Conservation (phyloP, 2,329 filamentous ascomycete genomes). For the Dactylellina drechsleri region DNA sequence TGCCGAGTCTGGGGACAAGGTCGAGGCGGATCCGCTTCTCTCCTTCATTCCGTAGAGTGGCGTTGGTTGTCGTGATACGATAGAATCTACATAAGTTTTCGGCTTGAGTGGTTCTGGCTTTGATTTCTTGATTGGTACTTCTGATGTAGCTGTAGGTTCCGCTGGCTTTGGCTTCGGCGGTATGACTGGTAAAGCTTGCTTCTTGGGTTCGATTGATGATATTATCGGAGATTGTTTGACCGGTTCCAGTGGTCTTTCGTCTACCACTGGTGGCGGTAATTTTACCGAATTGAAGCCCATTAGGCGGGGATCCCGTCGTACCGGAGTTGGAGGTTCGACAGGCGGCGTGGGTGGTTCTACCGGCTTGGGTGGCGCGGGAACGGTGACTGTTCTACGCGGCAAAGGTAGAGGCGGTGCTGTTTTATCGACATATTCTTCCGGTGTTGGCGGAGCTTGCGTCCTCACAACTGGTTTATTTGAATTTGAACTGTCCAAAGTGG, state of each 20-base stretch:
- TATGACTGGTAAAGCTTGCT: constrained; percentile 12
- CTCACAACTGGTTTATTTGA: constrained; percentile 20
- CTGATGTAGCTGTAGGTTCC: constrained; percentile 5
- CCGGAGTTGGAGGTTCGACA: constrained; percentile 4
- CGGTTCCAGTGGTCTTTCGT: constrained; percentile 9
- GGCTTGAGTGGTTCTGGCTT: constrained; percentile 28
- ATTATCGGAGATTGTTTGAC: constrained; percentile 23
- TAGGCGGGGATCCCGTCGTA: constrained; percentile 35
- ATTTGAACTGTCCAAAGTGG: constrained; percentile 20
- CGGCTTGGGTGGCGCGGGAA: constrained; percentile 11
- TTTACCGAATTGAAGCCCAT: constrained; percentile 46
- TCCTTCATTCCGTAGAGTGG: constrained; percentile 34
- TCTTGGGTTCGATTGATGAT: constrained; percentile 17
- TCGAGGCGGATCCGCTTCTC: constrained; percentile 31
- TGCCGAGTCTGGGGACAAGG: not conserved
- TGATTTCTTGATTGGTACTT: constrained; percentile 16
- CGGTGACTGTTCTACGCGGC: constrained; percentile 21
- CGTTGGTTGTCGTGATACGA: constrained; percentile 33
- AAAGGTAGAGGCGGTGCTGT: constrained; percentile 40
- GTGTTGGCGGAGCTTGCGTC: constrained; percentile 2
- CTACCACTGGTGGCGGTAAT: constrained; percentile 9
- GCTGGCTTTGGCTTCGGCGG: constrained; percentile 16
- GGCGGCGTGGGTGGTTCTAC: constrained; percentile 3
- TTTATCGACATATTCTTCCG: constrained; percentile 15
- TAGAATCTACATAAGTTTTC: constrained; percentile 42